Evolutionary conservation across 2,329 filamentous ascomycete species (phyloP), one percentile per base, ranked within the genome.

Genomic region (Neopestalotiopsis rosae): DNA sequence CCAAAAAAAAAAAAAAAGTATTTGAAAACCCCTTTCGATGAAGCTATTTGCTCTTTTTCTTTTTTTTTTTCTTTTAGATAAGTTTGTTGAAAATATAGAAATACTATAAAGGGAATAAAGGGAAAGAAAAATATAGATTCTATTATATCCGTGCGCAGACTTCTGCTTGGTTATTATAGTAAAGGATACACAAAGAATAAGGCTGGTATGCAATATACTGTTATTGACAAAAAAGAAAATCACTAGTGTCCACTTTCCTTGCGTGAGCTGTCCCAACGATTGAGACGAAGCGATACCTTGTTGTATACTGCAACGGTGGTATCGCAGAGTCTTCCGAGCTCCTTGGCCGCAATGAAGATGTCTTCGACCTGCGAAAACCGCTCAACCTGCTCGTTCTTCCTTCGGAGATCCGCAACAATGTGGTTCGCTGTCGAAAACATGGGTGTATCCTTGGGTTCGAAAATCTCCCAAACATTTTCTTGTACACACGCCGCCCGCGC

Each of bases 401-500:
- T 56, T 14, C 42, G 57, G 14, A 66, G 45, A 24, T 56, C 63
- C 45, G 40, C 28, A 7, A 56, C 45, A 13, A 49, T 34, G 32
- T 66, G 45, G 57, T 56, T 66, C 2, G 30, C 40, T 1, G 40
- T 65, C 4, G 62, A n/a, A 38, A 65, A 65, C 38, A 45, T 65
- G 38, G 42, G 38, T n/a, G 38, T 49, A 24, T 65, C 62, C 20
- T 20, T 49, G 14, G 42, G 42, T 20, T 65, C 62, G 2, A 65
- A 45, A 28, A 34, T 34, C 0, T 66, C 63, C 63, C 63, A 66
- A 12, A 66, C 63, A 28, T 49, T 42, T 7, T 66, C 24, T 2
- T 66, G 42, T 14, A 57, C n/a, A 14, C 63, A 66, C 1, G 63
- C 63, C 12, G 63, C 63, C 12, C 40, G 52, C 28, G 34, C 63